Base-by-base conservation (phyloP, 2,329 filamentous ascomycete species). In the Phaeosphaeria sp. region DNA sequence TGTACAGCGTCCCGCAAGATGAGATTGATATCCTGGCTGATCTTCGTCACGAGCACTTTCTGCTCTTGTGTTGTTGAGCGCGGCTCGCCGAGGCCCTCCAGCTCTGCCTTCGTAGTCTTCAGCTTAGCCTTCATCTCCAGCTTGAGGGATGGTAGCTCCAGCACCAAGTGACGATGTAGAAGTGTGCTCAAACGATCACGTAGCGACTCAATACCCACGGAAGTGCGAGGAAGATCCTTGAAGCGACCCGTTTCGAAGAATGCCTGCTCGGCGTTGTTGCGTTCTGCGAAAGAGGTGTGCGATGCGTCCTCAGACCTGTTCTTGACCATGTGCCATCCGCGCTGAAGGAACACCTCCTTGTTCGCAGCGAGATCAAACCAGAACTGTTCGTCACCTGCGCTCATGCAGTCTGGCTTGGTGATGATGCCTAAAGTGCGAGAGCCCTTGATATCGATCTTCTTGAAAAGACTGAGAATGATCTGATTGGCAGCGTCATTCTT, bases 361-460 rank as follows among this genome's bases (percentile, higher is more conserved):
- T 81, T 81, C 52, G 71, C 69, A 0, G 76, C 77, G 0, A 81
- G 57, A 6, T 77, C 67, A 18, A 82, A 60, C 57, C 78, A 84
- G 1, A 59, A 69, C 0, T 55, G 60, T 55, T 85, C 80, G 5
- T 79, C 77, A 0, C 77, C 79, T 0, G 71, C 52, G 0, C 63
- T 65, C 0, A 83, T 68, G 2, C 72, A 69, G 58, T 87, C 85
- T 0, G 83, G 82, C 64, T 87, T 87, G 0, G 85, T 88, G 54
- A 88, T 81, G 54, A 88, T 81, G 0, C 85, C 83, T 0, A 88
- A 71, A 0, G 85, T 88, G 1, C 85, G 80, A 1, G 72, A 60
- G 15, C 78, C 76, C 0, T 76, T 62, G 1, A 74, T 73, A 59
- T 87, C 84, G 27, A 85, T 79, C 43, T 75, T 64, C 18, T 77